These are phyloP conservation scores for Naganishia cerealis DNA, from an alignment of 1,284 basidiomycete genomes.

Conservation along the genomic window DNA sequence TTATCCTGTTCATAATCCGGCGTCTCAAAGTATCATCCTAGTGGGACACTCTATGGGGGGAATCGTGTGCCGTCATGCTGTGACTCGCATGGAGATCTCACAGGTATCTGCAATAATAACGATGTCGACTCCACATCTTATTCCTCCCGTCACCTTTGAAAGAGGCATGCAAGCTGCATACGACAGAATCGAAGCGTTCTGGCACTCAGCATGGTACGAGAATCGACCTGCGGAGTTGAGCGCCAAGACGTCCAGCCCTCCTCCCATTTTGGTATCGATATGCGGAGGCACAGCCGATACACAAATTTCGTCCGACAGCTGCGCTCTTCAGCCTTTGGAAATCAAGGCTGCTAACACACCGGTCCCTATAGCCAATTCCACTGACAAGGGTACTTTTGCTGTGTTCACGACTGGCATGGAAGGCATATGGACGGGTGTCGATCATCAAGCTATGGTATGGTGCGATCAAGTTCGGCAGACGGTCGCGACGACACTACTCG, in stretches of 20 bases:
- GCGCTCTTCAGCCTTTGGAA: conserved; percentile 62
- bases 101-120: conserved; percentile 79
- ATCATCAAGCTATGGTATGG: conserved; percentile 97
- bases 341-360: not conserved
- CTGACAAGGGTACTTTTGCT: conserved; percentile 62
- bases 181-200: conserved; percentile 47
- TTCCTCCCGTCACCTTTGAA: conserved; percentile 87
- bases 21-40: conserved; percentile 61
- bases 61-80: conserved; percentile 68
- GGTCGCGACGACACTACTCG: conserved; percentile 74
- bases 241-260: conserved; percentile 37
- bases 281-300: conserved; percentile 90
- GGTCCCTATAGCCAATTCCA: conserved; percentile 35
- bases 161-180: conserved; percentile 76
- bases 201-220: conserved; percentile 37
- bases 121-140: conserved; percentile 87
- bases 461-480: conserved; percentile 93
- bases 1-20: conserved; percentile 61
- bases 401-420: conserved; percentile 84
- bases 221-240: not conserved
- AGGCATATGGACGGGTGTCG: conserved; percentile 89
- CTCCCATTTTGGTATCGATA: conserved; percentile 71
- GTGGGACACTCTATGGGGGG: conserved; percentile 99
- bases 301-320: conserved; percentile 89
- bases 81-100: conserved; percentile 64